Evolutionary conservation across 2,329 filamentous ascomycete species (phyloP), one percentile per base, ranked within the genome.

Genomic region (Cyclaneusma minus): DNA sequence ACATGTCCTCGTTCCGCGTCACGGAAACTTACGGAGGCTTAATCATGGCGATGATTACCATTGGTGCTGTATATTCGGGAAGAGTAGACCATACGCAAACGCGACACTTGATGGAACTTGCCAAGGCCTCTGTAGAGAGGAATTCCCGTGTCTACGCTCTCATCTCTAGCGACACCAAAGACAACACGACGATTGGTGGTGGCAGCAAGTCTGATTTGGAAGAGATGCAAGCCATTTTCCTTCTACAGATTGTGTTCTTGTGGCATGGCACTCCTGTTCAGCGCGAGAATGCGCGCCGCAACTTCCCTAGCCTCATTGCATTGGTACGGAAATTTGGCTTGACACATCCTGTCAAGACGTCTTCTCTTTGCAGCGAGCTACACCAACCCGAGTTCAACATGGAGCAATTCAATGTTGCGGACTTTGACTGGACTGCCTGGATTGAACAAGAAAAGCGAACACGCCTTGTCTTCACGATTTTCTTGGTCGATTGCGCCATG

Each of bases 31-130:
- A 75, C 45, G 68, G 72, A 33, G 71, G 73, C 36, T 59, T 83
- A 33, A 54, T 80, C 25, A 60, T 78, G 32, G 62, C 64, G 34
- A 77, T 84, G 59, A 70, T 77, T 41, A 80, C 72, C 45, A 61
- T 80, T 39, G 78, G 78, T 19, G 76, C 77, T 21, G 77, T 79
- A 30, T 84, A 83, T 49, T 80, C 77, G 27, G 62, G 76, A 28
- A 61, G 60, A 33, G 53, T 78, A 34, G 54, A 58, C 15, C 50
- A 70, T 22, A 54, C 60, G 33, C 60, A 77, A 36, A 70, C 77
- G 35, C 69, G 76, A 34, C 66, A 70, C 44, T 60, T 81, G 49
- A 78, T 77, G 61, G 66, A 76, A 31, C 58, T 68, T 27, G 56
- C 74, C 17, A 67, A 67, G 35, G 45, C 58, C 13, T 65, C 66